These are phyloP conservation scores for Thalassiosira mediterranea DNA, from an alignment of 352 stramenopile genomes.

Conservation along the genomic window DNA sequence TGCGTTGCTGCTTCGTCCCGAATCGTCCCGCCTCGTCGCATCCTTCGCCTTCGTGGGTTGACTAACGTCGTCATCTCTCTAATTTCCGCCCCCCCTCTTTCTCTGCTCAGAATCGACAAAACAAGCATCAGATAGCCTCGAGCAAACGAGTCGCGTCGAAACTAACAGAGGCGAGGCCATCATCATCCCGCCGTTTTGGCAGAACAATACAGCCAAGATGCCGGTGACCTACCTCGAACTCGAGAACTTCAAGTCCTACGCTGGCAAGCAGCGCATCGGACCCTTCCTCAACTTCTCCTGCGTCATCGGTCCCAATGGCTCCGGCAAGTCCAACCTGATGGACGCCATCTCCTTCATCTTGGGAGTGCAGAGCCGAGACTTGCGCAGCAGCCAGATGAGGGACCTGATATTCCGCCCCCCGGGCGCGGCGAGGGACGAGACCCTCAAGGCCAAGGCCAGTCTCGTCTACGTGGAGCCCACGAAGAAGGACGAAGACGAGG, in stretches of 20 bases:
- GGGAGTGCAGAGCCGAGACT: conserved; percentile 93
- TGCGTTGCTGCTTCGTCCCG: too few relatives aligned
- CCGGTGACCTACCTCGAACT: conserved; percentile 91
- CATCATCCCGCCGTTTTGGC: too few relatives aligned
- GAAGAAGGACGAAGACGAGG: conserved; percentile 50
- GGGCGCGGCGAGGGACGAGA: conserved; percentile 21
- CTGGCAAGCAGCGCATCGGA: conserved; percentile 91
- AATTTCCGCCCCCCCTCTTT: too few relatives aligned
- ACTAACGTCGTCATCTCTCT: too few relatives aligned
- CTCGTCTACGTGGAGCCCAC: conserved; percentile 88
- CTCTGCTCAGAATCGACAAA: too few relatives aligned
- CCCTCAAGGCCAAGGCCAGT: conserved; percentile 88
- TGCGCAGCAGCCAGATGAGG: conserved; percentile 94
- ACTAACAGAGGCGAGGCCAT: too few relatives aligned
- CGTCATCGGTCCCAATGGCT: conserved; percentile 97
- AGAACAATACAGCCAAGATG: conserved; percentile 61
- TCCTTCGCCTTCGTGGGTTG: too few relatives aligned
- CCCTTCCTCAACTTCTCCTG: conserved; percentile 98
- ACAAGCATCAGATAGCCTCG: too few relatives aligned
- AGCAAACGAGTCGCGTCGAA: too few relatives aligned
- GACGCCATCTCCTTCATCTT: conserved; percentile 98
- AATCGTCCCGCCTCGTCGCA: too few relatives aligned
- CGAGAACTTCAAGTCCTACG: conserved; percentile 99
- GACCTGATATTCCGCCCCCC: conserved; percentile 95
- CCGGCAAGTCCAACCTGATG: conserved; percentile 91